Evolutionary conservation across 208 protist genomes (phyloP), one percentile per base, ranked within the genome.

Genomic region (Phytomonas sp.): DNA sequence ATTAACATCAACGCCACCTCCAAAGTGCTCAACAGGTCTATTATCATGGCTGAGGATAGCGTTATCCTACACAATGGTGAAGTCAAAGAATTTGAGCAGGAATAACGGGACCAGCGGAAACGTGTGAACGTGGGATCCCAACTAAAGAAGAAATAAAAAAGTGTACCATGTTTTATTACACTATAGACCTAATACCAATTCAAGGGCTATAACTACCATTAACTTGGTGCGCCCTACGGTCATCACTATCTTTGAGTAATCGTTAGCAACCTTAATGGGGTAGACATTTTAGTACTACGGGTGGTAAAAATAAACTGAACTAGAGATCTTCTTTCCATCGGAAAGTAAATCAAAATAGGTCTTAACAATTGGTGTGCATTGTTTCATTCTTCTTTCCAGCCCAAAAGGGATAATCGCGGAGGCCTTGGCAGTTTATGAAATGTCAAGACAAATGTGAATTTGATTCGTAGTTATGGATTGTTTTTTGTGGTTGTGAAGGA

Each of bases 111-210:
- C 0, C 71, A 78, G 66, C 78, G 81, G 16, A 76, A 76, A 11
- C 86, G 83, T 29, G 67, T 81, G 30, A 80, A 90, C 52, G 63
- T 56, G 23, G 82, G 81, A 23, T 89, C 80, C 49, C 79, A 82
- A 60, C 76, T 70, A 16, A 82, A 77, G 71, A 79, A 74, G 29
- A 86, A 86, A 29, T 77, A 89, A 30, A 80, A 89, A 19, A 82
- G 82, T 2, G 89, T 82, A 1, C 89, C 87, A 29, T 75, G 76
- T 31, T 95, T 95, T 77, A 74, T 87, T 36, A 87, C 89, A 1
- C 75, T 95, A 23, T 60, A 69, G 19, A 74, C 86, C 7, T 80
- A 34, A 64, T 23, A 1, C 36, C 3, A 19, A 64, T 34, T 64
- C 12, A 64, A 64, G 31, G 19, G 10, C 6, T 12, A 34, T 12